Percentiles rank a stretch among this genome's conserved stretches.
Conservation (phyloP, 768 basidiomycete genomes). For the Kwoniella shandongensis region DNA sequence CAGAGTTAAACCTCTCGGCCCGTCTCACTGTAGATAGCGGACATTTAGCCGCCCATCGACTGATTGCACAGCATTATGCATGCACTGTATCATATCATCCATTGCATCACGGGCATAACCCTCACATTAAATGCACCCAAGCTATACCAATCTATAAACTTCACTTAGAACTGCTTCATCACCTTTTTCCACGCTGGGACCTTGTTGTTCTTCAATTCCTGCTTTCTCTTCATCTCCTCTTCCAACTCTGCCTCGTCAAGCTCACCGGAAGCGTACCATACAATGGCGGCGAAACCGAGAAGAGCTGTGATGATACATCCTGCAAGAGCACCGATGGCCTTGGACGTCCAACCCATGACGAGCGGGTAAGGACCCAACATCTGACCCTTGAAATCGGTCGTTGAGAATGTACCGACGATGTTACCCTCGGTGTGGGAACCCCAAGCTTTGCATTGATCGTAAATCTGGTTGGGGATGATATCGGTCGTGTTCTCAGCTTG, state of each 20-base stretch:
- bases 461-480: constrained; percentile 60
- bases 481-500: constrained; percentile 58
- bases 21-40: no score
- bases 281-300: constrained; percentile 74
- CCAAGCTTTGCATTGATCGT: constrained; percentile 71
- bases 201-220: constrained; percentile 60
- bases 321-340: constrained; percentile 51
- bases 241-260: constrained; percentile 80
- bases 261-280: constrained; percentile 83
- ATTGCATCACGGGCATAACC: no score
- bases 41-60: no score
- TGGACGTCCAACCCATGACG: constrained; percentile 58
- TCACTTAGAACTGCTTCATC: not conserved
- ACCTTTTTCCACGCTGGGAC: constrained; percentile 19
- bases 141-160: no score
- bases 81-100: no score
- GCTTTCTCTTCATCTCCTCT: constrained; percentile 62
- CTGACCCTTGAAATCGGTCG: constrained; percentile 64
- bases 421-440: constrained; percentile 71
- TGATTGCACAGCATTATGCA: no score
- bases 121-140: no score
- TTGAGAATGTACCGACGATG: constrained; percentile 71
- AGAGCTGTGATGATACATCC: constrained; percentile 80
- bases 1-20: no score
- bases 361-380: constrained; percentile 71